phyloP scores from a whole-genome alignment of 306 rosid genomes.

The Alnus glutinosa region DNA sequence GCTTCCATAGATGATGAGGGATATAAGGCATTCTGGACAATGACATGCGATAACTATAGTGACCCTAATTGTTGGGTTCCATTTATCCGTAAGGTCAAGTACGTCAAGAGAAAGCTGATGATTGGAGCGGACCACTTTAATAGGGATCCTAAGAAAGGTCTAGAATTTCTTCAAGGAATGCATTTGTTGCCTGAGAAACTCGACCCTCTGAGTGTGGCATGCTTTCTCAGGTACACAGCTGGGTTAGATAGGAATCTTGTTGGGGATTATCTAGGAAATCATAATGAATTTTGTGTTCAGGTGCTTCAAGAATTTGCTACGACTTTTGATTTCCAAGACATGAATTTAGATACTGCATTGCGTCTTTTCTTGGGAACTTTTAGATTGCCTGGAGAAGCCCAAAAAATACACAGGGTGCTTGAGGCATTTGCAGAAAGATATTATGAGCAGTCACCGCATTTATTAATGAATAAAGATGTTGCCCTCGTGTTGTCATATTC shows the following conservation, averaged over 20 bases:
- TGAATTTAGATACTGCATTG: constrained; percentile 94
- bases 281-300: constrained; percentile 93
- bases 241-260: constrained; percentile 98
- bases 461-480: constrained; percentile 89
- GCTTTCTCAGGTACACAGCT: constrained; percentile 91
- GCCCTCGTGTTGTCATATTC: constrained; percentile 92
- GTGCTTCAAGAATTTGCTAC: constrained; percentile 98
- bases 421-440: constrained; percentile 99
- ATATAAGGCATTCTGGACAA: constrained; percentile 93
- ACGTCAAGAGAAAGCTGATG: constrained; percentile 92
- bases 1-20: constrained; percentile 68
- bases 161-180: constrained; percentile 95
- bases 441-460: constrained; percentile 87
- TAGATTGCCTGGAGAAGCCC: constrained; percentile 96
- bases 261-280: constrained; percentile 95
- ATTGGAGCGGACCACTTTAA: constrained; percentile 99
- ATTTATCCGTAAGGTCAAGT: constrained; percentile 78
- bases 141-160: constrained; percentile 98
- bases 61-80: constrained; percentile 92
- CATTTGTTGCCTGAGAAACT: constrained; percentile 97
- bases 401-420: constrained; percentile 96
- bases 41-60: constrained; percentile 77
- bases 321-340: constrained; percentile 96
- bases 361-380: constrained; percentile 91
- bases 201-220: constrained; percentile 95